Base-by-base conservation (phyloP, 768 basidiomycete species). In the Clitopilus passeckerianus region DNA sequence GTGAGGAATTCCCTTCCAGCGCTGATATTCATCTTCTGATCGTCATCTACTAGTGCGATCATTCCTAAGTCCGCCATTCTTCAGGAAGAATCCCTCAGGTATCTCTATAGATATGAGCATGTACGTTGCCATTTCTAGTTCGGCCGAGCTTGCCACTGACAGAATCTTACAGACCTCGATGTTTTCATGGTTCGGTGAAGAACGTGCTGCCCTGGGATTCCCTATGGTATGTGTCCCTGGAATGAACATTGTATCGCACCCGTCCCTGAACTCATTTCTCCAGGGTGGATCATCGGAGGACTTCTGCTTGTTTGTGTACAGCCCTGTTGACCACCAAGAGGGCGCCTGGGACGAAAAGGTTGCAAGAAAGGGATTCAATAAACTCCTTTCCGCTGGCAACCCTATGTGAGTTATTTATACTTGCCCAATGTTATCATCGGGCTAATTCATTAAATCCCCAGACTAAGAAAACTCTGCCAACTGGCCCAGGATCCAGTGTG, bases 1-100 rank as follows among this genome's bases (percentile, higher is more conserved):
- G 81, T 81, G 53, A 67, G 59, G 27, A 50, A 14, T 4, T 23
- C n/a, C 10, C 34, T 6, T 35, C 33, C 22, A 58, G 5, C 2
- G 35, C 9, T 10, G 14, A 23, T 30, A 12, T 18, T 16, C 54
- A 14, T 20, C 34, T 56, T 34, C n/a, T 16, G 8, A 43, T 37
- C 35, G 34, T 30, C 18, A 15, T 34, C 27, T 15, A 44, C 9
- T 34, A 81, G 81, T 54, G 71, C 77, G 0, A 76, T 71, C 1
- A 64, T 85, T 9, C 74, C 80, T 1, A 71, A 72, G 56, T 65
- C 71, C 23, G 57, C 66, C 18, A 76, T 86, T 60, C 64, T 71
- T 57, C 66, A 69, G 43, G 79, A 85, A 59, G 68, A 74, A 2
- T 68, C 75, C 23, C 71, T 83, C 1, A 63, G 65, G 15, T 62